Evolutionary conservation across 78 protist species (phyloP).

Genomic region (Dictyostelium brefeldianum): DNA sequence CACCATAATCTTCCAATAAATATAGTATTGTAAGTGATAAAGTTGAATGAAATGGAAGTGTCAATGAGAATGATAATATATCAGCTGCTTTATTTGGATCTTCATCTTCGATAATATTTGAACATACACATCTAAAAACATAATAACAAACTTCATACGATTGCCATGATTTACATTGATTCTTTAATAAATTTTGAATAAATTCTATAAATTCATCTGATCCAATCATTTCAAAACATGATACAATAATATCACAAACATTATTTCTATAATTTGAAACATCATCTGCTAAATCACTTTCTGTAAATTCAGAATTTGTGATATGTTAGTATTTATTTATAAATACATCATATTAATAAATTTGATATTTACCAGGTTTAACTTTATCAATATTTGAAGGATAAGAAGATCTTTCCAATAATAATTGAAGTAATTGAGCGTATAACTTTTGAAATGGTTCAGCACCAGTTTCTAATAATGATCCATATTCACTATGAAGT

Average conservation of each 20-base stretch:
- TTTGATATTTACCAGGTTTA: not conserved
- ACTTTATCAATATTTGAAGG: conserved; percentile 24
- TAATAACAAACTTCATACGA: conserved; percentile 62
- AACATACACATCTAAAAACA: conserved; percentile 59
- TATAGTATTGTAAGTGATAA: conserved; percentile 24
- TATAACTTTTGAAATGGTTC: conserved; percentile 52
- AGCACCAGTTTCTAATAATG: not conserved
- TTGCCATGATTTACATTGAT: conserved; percentile 71
- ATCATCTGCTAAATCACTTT: conserved; percentile 39
- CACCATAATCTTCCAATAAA: conserved; percentile 42
- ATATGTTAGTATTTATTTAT: not conserved
- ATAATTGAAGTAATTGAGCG: conserved; percentile 30
- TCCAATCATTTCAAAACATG: conserved; percentile 70
- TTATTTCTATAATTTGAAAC: conserved; percentile 50
- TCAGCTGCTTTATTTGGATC: not conserved
- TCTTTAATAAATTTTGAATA: conserved; percentile 30
- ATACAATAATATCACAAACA: conserved; percentile 48
- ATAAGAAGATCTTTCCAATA: conserved; percentile 54
- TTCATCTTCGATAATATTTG: conserved; percentile 19
- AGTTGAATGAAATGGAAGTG: conserved; percentile 47
- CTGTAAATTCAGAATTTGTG: not conserved
- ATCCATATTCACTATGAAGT: conserved; percentile 6
- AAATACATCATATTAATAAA: not conserved
- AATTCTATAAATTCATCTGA: conserved; percentile 16
- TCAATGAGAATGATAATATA: conserved; percentile 1